phyloP scores from a whole-genome alignment of 768 basidiomycete species.

The Mycena haematopus region DNA sequence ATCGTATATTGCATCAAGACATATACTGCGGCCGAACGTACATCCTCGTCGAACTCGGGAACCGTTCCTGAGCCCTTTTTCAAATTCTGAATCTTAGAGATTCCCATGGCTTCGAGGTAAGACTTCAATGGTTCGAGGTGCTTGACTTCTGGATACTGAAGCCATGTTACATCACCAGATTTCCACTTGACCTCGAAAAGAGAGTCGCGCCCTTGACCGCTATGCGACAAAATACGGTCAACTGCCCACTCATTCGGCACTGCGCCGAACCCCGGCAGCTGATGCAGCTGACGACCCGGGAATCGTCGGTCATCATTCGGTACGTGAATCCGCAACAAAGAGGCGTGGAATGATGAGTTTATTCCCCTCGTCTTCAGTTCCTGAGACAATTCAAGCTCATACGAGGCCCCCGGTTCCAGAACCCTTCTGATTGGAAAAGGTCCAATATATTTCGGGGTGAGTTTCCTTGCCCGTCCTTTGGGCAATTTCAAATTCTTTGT shows the following conservation, averaged over 20 bases:
- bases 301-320: constrained; percentile 36
- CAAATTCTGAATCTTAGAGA: neutral
- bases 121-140: neutral
- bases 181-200: constrained; percentile 29
- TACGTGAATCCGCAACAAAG: constrained; percentile 31
- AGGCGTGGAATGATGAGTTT: constrained; percentile 39
- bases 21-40: neutral
- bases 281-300: constrained; percentile 30
- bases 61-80: neutral
- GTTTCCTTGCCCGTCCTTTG: constrained; percentile 37
- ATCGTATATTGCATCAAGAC: neutral
- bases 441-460: constrained; percentile 38
- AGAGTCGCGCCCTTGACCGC: constrained; percentile 18
- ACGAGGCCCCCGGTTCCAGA: constrained; percentile 21
- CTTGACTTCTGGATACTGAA: constrained; percentile 2
- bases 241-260: constrained; percentile 21
- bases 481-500: constrained; percentile 31
- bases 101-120: constrained; percentile 9
- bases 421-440: constrained; percentile 29
- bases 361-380: constrained; percentile 23
- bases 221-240: constrained; percentile 21
- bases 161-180: constrained; percentile 29
- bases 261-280: constrained; percentile 31
- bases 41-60: constrained; percentile 10
- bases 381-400: constrained; percentile 33